Percentiles rank a stretch among this genome's conserved stretches.
Evolutionary conservation across 768 basidiomycete species (phyloP).

Genomic region (Suillus tomentosus): DNA sequence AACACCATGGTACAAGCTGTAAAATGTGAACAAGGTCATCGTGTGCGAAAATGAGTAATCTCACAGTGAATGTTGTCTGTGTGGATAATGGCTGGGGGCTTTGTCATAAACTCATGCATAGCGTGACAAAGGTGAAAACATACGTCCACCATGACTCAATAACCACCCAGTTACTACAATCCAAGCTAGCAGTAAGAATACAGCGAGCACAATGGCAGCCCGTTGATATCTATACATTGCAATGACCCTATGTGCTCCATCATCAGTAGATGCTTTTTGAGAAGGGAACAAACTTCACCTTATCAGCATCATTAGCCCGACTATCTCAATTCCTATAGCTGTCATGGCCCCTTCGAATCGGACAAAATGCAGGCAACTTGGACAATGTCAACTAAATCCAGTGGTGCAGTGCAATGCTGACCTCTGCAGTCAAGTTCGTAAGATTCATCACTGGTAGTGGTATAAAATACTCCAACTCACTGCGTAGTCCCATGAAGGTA

Average conservation of each 20-base stretch:
- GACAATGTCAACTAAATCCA: not conserved
- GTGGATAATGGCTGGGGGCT: conserved; percentile 19
- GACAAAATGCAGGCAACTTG: conserved; percentile 49
- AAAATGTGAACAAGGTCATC: conserved; percentile 27
- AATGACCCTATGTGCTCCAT: conserved; percentile 14
- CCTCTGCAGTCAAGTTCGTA: not conserved
- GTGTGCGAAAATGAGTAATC: conserved; percentile 12
- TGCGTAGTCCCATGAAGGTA: conserved; percentile 16
- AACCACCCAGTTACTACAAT: conserved; percentile 55
- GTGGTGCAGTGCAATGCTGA: conserved; percentile 1
- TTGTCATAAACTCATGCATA: not conserved
- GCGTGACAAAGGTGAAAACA: conserved; percentile 20
- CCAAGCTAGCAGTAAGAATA: conserved; percentile 42
- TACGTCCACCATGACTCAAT: conserved; percentile 50
- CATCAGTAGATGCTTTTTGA: not conserved
- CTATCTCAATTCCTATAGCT: conserved; percentile 41
- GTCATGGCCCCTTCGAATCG: conserved; percentile 53
- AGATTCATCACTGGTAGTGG: conserved; percentile 7
- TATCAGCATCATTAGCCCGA: conserved; percentile 46
- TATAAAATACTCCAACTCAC: not conserved
- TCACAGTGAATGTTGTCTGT: conserved; percentile 12
- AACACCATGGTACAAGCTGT: conserved; percentile 47
- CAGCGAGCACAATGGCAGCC: conserved; percentile 12
- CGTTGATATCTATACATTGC: conserved; percentile 21
- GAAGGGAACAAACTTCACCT: conserved; percentile 30